Conservation (phyloP, 2,329 filamentous ascomycete genomes). For the Venturia pyrina region DNA sequence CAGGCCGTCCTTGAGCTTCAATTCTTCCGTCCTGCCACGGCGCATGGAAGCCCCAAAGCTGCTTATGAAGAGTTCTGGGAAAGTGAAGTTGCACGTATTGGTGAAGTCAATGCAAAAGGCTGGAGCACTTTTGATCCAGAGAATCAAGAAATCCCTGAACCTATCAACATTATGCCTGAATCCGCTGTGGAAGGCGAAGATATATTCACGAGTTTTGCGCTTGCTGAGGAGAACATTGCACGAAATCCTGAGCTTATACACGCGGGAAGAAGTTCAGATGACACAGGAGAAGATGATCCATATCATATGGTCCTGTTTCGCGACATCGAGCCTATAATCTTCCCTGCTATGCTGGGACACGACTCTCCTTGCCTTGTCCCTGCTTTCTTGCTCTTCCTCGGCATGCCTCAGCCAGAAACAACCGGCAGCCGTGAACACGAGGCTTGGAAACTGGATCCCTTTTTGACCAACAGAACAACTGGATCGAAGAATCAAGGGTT, state of each 20-base stretch:
- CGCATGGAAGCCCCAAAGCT: slow-evolving; percentile 17
- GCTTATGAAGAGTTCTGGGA: slow-evolving; percentile 75
- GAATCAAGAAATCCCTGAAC: neutral
- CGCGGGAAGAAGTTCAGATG: slow-evolving; percentile 52
- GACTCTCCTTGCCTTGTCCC: slow-evolving; percentile 46
- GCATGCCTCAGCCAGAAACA: slow-evolving; percentile 33
- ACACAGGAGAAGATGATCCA: slow-evolving; percentile 73
- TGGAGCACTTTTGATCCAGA: slow-evolving; percentile 48
- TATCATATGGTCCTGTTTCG: slow-evolving; percentile 72
- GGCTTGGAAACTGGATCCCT: slow-evolving; percentile 39
- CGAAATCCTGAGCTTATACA: slow-evolving; percentile 39
- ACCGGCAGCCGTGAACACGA: slow-evolving; percentile 18
- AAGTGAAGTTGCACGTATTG: slow-evolving; percentile 66
- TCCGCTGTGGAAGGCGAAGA: neutral
- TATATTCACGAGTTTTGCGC: slow-evolving; percentile 11
- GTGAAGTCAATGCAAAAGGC: slow-evolving; percentile 60
- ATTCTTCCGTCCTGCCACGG: slow-evolving; percentile 45
- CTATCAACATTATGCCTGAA: neutral
- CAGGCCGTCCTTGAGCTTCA: slow-evolving; percentile 69
- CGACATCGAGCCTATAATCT: slow-evolving; percentile 58
- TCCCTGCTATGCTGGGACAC: slow-evolving; percentile 19
- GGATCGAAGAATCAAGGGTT: neutral
- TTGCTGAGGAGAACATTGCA: slow-evolving; percentile 22
- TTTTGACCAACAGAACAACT: neutral
- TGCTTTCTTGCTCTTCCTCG: slow-evolving; percentile 45